Conservation (phyloP, 192 early-diverging fungal genomes). For the Kickxella alabastrina region DNA sequence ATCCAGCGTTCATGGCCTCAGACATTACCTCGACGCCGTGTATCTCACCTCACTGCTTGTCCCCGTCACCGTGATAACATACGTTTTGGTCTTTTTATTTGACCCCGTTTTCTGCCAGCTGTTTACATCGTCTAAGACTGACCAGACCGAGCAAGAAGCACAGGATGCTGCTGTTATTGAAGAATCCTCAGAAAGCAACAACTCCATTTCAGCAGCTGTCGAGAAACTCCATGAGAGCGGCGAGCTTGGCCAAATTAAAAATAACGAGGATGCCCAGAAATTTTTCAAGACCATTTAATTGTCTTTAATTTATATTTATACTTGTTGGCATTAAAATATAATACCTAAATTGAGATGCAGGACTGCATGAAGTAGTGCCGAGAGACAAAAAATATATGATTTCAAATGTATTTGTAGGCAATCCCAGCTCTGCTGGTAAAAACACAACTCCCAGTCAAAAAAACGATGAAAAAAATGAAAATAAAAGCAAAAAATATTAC, state of each 20-base stretch:
- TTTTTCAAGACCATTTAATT: neutral
- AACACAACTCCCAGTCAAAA: no score
- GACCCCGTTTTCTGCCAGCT: slow-evolving; percentile 7
- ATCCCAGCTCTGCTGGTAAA: no score
- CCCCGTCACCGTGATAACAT: neutral
- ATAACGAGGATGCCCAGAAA: neutral
- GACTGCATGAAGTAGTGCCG: no score
- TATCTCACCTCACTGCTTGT: neutral
- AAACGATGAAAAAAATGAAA: no score
- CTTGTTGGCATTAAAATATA: neutral
- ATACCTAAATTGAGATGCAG: no score
- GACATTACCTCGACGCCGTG: neutral
- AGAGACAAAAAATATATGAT: no score
- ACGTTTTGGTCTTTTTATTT: neutral
- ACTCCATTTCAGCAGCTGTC: neutral
- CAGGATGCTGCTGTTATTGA: neutral
- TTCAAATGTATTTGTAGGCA: no score
- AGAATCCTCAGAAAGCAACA: neutral
- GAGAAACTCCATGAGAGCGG: neutral
- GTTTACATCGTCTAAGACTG: neutral
- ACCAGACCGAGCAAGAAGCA: neutral
- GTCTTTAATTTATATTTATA: neutral
- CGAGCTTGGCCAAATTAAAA: neutral
- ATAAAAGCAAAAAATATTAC: no score
- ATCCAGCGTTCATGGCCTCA: no score